Conservation (phyloP, 2,329 filamentous ascomycete genomes). For the Myriosclerotinia curreyana region DNA sequence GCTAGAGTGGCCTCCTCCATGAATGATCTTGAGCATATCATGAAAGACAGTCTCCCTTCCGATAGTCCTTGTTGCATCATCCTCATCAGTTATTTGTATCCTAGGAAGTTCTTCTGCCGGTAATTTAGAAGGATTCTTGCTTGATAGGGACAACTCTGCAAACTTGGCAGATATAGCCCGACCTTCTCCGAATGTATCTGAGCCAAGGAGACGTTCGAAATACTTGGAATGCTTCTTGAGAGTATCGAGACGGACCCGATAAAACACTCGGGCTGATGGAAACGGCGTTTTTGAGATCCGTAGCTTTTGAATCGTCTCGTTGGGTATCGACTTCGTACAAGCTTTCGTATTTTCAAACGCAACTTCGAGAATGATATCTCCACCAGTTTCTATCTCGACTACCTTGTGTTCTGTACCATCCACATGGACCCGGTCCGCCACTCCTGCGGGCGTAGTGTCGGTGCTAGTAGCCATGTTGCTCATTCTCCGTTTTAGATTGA, state of each 20-base stretch:
- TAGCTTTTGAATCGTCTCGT: conserved; percentile 46
- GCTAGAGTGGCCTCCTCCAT: conserved; percentile 46
- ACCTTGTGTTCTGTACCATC: conserved; percentile 37
- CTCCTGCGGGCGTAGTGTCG: not conserved
- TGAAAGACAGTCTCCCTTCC: conserved; percentile 60
- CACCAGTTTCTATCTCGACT: conserved; percentile 53
- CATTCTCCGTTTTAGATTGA: too few relatives aligned
- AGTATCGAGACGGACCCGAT: conserved; percentile 56
- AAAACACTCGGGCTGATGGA: conserved; percentile 41
- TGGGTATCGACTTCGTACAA: conserved; percentile 50
- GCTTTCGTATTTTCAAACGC: conserved; percentile 58
- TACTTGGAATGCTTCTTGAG: conserved; percentile 65
- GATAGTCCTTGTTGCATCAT: conserved; percentile 60
- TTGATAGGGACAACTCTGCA: conserved; percentile 46
- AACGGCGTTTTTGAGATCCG: conserved; percentile 31
- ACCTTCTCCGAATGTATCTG: conserved; percentile 60
- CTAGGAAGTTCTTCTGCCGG: conserved; percentile 55
- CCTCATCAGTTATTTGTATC: conserved; percentile 64
- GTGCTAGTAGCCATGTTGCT: not conserved
- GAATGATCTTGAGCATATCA: conserved; percentile 66
- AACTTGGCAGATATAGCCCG: conserved; percentile 53
- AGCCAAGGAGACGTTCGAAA: conserved; percentile 64
- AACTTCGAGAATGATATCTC: conserved; percentile 65
- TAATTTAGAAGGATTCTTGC: conserved; percentile 49
- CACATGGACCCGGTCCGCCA: conserved; percentile 24